Conservation (phyloP, 805 yeast species). For the Saturnispora zaruensis region DNA sequence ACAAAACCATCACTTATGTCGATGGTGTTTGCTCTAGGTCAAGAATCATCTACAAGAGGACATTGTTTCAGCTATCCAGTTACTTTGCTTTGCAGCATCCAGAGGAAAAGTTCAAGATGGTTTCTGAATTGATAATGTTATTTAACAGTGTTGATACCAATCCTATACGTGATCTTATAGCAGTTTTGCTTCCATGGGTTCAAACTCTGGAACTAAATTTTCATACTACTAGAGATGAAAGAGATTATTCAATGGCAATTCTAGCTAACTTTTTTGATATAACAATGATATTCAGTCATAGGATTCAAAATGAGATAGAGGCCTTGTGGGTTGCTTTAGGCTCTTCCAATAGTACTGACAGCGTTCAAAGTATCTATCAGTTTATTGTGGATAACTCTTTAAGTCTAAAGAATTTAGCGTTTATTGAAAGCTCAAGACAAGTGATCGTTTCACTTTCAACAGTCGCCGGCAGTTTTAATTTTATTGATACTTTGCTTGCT, state of each 20-base stretch:
- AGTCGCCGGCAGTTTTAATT: constrained; percentile 38
- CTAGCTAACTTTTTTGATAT: constrained; percentile 75
- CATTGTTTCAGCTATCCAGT: constrained; percentile 69
- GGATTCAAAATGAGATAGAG: constrained; percentile 79
- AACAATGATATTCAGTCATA: constrained; percentile 66
- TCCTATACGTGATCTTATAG: constrained; percentile 67
- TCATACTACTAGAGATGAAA: constrained; percentile 20
- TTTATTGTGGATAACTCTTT: constrained; percentile 63
- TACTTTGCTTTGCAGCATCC: constrained; percentile 56
- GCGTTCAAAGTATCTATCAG: constrained; percentile 63
- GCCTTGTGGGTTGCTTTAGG: constrained; percentile 96
- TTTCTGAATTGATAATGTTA: constrained; percentile 65
- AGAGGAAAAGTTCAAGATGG: constrained; percentile 50
- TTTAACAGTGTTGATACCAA: constrained; percentile 52
- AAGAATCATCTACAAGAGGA: constrained; percentile 78
- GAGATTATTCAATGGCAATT: constrained; percentile 52
- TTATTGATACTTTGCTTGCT: constrained; percentile 54
- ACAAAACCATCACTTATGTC: constrained; percentile 47
- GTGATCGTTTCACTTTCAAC: constrained; percentile 70
- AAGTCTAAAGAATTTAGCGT: constrained; percentile 57
- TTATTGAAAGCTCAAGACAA: constrained; percentile 74
- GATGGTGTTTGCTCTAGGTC: constrained; percentile 70
- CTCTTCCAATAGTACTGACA: constrained; percentile 49
- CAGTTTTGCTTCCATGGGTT: constrained; percentile 88
- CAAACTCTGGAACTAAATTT: constrained; percentile 61